Percentiles rank a stretch among this genome's conserved stretches.
phyloP scores from a whole-genome alignment of 352 stramenopile genomes.

The Globisporangium solare region DNA sequence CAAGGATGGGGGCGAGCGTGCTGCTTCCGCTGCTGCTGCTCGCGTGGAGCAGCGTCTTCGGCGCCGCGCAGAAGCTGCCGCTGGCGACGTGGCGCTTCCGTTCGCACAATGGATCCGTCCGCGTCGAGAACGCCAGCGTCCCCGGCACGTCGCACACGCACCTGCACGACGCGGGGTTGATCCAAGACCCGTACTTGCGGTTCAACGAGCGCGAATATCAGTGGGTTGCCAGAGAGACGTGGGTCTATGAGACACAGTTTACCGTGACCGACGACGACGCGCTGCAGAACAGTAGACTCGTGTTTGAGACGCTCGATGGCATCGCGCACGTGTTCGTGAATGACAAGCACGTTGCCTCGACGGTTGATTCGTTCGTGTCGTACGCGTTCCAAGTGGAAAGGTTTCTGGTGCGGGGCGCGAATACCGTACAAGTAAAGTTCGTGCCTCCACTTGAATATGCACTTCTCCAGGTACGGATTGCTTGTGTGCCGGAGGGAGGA shows the following conservation, averaged over 20 bases:
- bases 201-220: constrained; percentile 68
- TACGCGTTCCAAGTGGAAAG: constrained; percentile 40
- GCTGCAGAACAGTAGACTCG: constrained; percentile 18
- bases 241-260: constrained; percentile 64
- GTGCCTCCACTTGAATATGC: constrained; percentile 49
- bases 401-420: constrained; percentile 20
- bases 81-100: constrained; percentile 49
- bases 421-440: constrained; percentile 61
- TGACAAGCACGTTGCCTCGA: constrained; percentile 35
- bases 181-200: constrained; percentile 60
- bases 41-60: neutral
- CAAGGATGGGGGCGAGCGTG: neutral
- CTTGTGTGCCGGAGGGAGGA: neutral
- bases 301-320: constrained; percentile 71
- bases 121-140: constrained; percentile 38
- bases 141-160: constrained; percentile 74
- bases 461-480: constrained; percentile 22
- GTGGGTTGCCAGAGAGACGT: constrained; percentile 68
- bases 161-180: constrained; percentile 50
- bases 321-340: constrained; percentile 69
- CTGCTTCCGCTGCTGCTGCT: constrained; percentile 8
- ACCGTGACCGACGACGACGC: constrained; percentile 15
- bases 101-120: constrained; percentile 54
- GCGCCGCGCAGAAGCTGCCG: constrained; percentile 17
- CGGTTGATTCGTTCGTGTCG: constrained; percentile 61